Evolutionary conservation across 2,329 filamentous ascomycete genomes (phyloP), one percentile per base, ranked within the genome.

Genomic region (Pseudogymnoascus sp.): DNA sequence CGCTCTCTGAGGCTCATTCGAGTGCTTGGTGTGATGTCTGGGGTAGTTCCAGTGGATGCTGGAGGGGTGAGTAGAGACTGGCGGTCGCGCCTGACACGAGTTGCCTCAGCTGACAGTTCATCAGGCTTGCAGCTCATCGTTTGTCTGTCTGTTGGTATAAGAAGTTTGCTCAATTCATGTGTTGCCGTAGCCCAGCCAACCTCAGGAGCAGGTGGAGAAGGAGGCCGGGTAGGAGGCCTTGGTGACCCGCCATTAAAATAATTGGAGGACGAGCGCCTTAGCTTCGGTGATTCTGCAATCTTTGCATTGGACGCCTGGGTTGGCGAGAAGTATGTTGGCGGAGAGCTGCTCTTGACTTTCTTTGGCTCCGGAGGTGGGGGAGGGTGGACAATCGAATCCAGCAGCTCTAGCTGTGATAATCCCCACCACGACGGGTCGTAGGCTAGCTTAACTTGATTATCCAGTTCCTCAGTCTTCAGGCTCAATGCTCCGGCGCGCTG

Each of bases 221-320:
- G 80, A 31, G 79, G 75, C 38, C 81, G 76, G 14, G 76, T 75
- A 21, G 70, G 64, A 74, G 76, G 64, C 75, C 71, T 62, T 42
- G 77, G 75, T 23, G 78, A 73, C 60, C 74, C 73, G 37, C 75
- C 68, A 8, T 63, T 62, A 37, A 78, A 76, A 53, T 84, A 75
- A 8, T 81, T 82, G 1, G 88, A 89, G 28, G 86, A 75, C 66
- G 81, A 89, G 28, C 87, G 82, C 44, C 85, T 82, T 66, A 89
- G 78, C 66, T 85, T 89, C 7, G 86, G 78, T 1, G 88, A 83
- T 53, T 89, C 84, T 0, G 89, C 81, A 10, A 91, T 87, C 75
- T 91, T 96, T 23, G 91, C 91, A 1, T 87, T 86, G 44, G 91
- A 97, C 0, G 93, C 90, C 66, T 93, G 89, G 0, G 93, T 97